phyloP scores from a whole-genome alignment of 257 asterid species.

The Primulina eburnea region DNA sequence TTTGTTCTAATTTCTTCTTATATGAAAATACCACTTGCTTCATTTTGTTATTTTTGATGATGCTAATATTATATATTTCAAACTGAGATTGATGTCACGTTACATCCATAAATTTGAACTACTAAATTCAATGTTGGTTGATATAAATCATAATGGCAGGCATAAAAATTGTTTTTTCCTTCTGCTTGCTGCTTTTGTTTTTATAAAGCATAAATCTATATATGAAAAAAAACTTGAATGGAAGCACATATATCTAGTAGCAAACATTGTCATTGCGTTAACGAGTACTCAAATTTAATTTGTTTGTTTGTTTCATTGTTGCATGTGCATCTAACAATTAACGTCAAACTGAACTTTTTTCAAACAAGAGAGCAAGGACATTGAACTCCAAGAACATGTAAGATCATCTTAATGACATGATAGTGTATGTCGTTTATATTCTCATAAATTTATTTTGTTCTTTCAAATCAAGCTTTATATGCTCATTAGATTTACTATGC shows the following conservation, averaged over 20 bases:
- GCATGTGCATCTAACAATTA: neutral
- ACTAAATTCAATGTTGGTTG: neutral
- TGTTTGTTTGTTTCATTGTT: neutral
- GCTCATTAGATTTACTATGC: neutral
- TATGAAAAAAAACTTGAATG: neutral
- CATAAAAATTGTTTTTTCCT: neutral
- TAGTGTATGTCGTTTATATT: neutral
- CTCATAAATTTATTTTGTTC: neutral
- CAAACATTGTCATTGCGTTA: neutral
- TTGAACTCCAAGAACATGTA: neutral
- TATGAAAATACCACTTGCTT: neutral
- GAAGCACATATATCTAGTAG: neutral
- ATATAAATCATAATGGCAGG: neutral
- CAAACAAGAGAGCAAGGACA: neutral
- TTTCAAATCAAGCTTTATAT: neutral
- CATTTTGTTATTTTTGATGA: neutral
- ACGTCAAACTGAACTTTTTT: neutral
- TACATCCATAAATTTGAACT: neutral
- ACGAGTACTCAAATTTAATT: neutral
- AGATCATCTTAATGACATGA: too few species aligned
- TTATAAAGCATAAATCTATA: too few species aligned
- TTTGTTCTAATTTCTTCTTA: slow-evolving; percentile 1
- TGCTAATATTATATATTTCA: neutral
- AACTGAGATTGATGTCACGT: too few species aligned
- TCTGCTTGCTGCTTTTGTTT: neutral